Conservation (phyloP, 164 flowering plant genomes). For the Magnolia sinica region DNA sequence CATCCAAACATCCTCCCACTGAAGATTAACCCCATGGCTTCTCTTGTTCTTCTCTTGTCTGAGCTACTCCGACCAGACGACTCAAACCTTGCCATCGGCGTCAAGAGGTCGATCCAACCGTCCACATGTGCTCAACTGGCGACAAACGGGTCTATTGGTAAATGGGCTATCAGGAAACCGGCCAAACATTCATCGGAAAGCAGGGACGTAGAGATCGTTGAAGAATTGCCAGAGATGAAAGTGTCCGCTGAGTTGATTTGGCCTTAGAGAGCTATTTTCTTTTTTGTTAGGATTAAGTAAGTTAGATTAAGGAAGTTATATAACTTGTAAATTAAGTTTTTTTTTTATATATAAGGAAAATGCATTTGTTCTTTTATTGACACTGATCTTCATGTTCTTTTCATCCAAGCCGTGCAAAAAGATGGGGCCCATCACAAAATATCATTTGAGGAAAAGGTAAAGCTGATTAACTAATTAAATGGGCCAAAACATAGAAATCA, state of each 20-base stretch:
- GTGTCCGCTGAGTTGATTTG: constrained; percentile 14
- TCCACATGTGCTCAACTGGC: not conserved
- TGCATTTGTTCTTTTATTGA: too few relatives aligned
- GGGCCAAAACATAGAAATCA: too few relatives aligned
- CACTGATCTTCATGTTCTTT: too few relatives aligned
- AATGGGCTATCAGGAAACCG: not conserved
- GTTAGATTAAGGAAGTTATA: too few relatives aligned
- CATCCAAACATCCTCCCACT: not conserved
- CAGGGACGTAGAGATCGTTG: not conserved
- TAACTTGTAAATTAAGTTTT: too few relatives aligned
- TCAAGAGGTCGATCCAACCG: not conserved
- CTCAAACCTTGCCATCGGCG: not conserved
- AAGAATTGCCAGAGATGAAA: constrained; percentile 14
- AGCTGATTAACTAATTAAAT: too few relatives aligned
- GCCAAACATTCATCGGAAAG: not conserved
- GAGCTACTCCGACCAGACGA: constrained; percentile 17
- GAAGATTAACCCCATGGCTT: constrained; percentile 12
- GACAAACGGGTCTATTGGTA: not conserved
- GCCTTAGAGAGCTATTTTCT: constrained; percentile 3
- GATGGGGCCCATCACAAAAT: too few relatives aligned
- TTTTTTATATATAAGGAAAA: too few relatives aligned
- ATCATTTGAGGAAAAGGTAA: too few relatives aligned
- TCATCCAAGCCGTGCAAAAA: too few relatives aligned
- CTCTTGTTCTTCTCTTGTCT: constrained; percentile 18
- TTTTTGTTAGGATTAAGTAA: too few relatives aligned